Evolutionary conservation across 148 eudicot species (phyloP).

Genomic region (Polygonum maritimum): DNA sequence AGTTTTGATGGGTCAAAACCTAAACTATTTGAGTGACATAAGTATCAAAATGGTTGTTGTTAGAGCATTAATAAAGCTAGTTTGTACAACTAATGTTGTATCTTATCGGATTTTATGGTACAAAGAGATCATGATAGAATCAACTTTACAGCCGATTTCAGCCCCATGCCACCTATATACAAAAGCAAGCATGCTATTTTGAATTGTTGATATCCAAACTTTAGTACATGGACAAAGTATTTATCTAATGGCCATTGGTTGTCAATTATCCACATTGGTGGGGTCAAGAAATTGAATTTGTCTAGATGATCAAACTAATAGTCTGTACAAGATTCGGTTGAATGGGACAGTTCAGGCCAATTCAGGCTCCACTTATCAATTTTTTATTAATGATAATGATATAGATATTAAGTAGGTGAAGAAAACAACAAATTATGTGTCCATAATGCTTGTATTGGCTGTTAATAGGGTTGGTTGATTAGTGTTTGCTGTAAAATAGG

Average conservation of each 20-base stretch:
- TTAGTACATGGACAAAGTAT: background rate
- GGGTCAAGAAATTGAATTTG: background rate
- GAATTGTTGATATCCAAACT: background rate
- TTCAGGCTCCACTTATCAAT: background rate
- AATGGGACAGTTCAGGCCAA: background rate
- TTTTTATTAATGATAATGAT: background rate
- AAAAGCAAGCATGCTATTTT: constrained; percentile 2
- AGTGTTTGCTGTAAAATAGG: background rate
- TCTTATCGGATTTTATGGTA: background rate
- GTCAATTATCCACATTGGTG: constrained; percentile 3
- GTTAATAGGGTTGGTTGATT: background rate
- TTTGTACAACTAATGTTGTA: background rate
- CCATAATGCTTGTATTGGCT: background rate
- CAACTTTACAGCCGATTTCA: constrained; percentile 6
- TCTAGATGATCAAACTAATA: background rate
- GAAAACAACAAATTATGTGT: background rate
- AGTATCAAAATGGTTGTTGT: no score
- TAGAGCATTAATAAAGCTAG: background rate
- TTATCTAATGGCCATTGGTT: background rate
- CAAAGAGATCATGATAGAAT: background rate
- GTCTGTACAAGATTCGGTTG: background rate
- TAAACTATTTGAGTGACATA: background rate
- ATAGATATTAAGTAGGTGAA: background rate
- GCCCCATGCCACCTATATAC: background rate
- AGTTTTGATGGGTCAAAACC: background rate